These are phyloP conservation scores for Chytriomyces confervae DNA, from an alignment of 192 early-diverging fungal genomes.

Conservation along the genomic window DNA sequence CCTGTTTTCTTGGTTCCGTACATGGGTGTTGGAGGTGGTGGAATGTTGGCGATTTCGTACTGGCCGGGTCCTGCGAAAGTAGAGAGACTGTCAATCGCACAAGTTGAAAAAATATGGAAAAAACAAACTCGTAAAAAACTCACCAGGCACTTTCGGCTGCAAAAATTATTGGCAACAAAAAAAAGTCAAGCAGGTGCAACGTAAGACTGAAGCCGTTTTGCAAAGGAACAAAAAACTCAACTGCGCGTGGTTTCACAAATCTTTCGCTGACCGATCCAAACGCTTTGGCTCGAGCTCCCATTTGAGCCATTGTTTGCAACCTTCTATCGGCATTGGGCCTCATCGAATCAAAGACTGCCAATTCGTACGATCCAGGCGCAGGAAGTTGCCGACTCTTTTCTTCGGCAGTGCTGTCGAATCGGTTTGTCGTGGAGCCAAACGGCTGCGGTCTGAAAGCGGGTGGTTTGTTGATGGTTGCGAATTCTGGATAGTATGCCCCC, in stretches of 20 bases:
- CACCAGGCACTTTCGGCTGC: conserved; percentile 47
- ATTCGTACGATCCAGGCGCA: conserved; percentile 54
- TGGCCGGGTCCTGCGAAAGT: conserved; percentile 25
- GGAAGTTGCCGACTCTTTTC: conserved; percentile 29
- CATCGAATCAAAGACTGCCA: conserved; percentile 37
- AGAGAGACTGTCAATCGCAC: neutral
- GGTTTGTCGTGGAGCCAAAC: conserved; percentile 53
- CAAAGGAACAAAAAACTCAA: neutral
- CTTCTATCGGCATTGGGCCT: neutral
- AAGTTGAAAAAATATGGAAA: neutral
- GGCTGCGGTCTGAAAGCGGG: conserved; percentile 47
- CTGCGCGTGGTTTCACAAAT: conserved; percentile 37
- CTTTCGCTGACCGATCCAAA: conserved; percentile 52
- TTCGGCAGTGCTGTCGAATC: conserved; percentile 44
- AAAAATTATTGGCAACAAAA: neutral
- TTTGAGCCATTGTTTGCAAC: conserved; percentile 31
- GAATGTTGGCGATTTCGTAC: conserved; percentile 32
- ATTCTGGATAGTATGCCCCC: conserved; percentile 57
- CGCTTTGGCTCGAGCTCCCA: conserved; percentile 33
- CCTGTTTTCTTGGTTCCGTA: conserved; percentile 7
- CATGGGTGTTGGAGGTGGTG: conserved; percentile 24
- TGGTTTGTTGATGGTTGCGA: conserved; percentile 44
- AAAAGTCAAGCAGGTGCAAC: neutral
- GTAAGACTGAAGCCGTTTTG: neutral
- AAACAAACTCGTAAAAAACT: neutral